phyloP scores from a whole-genome alignment of 2,329 filamentous ascomycete genomes.

The Lasiodiplodia citricola region DNA sequence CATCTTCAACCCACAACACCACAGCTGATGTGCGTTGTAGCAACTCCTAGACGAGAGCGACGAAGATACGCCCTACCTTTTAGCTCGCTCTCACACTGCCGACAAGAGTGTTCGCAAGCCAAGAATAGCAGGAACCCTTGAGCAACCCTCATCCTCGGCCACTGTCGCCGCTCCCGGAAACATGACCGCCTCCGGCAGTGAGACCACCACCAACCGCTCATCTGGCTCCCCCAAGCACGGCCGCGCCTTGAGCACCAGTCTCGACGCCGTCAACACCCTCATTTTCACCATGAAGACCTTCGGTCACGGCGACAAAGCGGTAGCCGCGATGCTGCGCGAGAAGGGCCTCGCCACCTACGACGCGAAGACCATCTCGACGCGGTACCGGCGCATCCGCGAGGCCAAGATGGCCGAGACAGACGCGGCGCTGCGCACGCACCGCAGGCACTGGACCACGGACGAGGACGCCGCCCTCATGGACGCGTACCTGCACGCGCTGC shows the following conservation, averaged over 20 bases:
- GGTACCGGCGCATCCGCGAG: constrained; percentile 53
- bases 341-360: constrained; percentile 52
- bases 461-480: constrained; percentile 54
- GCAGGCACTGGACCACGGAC: constrained; percentile 56
- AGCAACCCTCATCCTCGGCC: neutral
- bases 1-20: neutral
- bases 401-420: constrained; percentile 52
- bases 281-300: constrained; percentile 51
- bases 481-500: constrained; percentile 50
- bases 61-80: neutral
- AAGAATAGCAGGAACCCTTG: neutral
- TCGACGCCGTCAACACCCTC: constrained; percentile 56
- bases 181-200: neutral
- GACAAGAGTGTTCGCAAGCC: neutral
- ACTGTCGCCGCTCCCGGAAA: neutral
- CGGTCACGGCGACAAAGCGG: constrained; percentile 51
- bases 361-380: constrained; percentile 54
- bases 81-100: neutral
- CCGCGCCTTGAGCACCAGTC: constrained; percentile 27
- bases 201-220: neutral
- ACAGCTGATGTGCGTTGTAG: neutral
- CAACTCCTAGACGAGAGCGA: neutral
- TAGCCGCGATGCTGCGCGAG: constrained; percentile 48
- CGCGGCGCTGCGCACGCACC: constrained; percentile 51
- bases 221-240: neutral